phyloP scores from a whole-genome alignment of 1,284 basidiomycete genomes.

The Pseudozyma thailandica region DNA sequence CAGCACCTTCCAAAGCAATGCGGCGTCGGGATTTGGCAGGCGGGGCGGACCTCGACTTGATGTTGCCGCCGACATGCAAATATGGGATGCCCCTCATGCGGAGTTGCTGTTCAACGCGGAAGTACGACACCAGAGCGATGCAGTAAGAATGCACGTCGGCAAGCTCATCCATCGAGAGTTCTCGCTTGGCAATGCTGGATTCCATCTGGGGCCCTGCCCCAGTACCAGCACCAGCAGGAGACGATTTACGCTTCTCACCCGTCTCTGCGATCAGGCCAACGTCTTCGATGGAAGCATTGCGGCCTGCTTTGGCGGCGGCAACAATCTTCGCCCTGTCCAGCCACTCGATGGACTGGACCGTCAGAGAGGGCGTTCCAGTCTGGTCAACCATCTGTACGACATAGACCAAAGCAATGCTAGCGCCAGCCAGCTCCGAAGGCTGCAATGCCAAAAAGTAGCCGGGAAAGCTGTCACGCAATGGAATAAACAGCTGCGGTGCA shows the following conservation, averaged over 20 bases:
- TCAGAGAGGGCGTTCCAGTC: constrained; percentile 26
- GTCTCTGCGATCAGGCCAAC: not conserved
- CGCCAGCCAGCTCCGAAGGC: constrained; percentile 33
- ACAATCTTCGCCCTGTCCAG: constrained; percentile 48
- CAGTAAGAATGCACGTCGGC: constrained; percentile 52
- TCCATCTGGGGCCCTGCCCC: not conserved
- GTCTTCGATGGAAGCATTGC: not conserved
- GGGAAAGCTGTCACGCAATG: constrained; percentile 44
- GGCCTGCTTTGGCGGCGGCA: constrained; percentile 8
- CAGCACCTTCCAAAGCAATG: not conserved
- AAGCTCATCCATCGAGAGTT: constrained; percentile 50
- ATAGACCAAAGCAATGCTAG: constrained; percentile 48
- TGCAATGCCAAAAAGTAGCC: constrained; percentile 55
- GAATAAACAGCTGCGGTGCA: constrained; percentile 46
- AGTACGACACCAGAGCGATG: constrained; percentile 89
- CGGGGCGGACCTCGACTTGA: constrained; percentile 32
- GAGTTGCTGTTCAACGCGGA: constrained; percentile 86
- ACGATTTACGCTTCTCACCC: constrained; percentile 29
- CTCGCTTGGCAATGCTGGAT: constrained; percentile 4
- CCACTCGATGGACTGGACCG: constrained; percentile 56
- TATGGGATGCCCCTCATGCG: constrained; percentile 83
- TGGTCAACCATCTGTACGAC: constrained; percentile 42
- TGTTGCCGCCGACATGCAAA: constrained; percentile 78
- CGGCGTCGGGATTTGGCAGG: constrained; percentile 18
- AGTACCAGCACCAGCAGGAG: not conserved